Base-by-base conservation (phyloP, 441 rosid genomes). In the Biscutella laevigata region DNA sequence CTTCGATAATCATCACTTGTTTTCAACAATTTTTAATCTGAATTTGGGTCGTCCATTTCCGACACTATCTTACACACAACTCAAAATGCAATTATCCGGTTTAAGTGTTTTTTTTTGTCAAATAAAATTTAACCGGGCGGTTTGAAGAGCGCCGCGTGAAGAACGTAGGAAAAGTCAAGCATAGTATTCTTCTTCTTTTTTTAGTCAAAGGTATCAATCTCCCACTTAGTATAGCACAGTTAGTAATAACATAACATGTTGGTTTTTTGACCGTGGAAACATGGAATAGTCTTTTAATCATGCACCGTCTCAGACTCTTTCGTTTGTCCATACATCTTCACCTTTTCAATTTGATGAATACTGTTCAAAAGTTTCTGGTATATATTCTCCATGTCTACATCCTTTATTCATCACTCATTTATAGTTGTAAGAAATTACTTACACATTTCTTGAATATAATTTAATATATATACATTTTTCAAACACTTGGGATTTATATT, bases 161-260 rank as follows among this genome's bases (percentile, higher is more conserved):
- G 41, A 45, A 46, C 17, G 3, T 2, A 10, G 6, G 40, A 39
- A 60, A 10, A 52, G 43, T 41, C 44, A 33, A 45, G 37, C 13
- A 40, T 44, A 33, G 16, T 61, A n/a, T n/a, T n/a, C n/a, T 33
- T 16, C 24, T 42, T 13, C 51, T 19, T 34, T 38, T 14, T 28
- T 52, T 51, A 62, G 67, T 54, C 61, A 63, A 62, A 47, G 32
- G 44, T 39, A 39, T 55, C 55, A 17, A 38, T 25, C 39, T 55
- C 62, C 51, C 37, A n/a, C n/a, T n/a, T n/a, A n/a, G n/a, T n/a
- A n/a, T n/a, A n/a, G n/a, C n/a, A n/a, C n/a, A n/a, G n/a, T n/a
- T n/a, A n/a, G n/a, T n/a, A n/a, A n/a, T n/a, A n/a, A n/a, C n/a
- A n/a, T n/a, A n/a, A n/a, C n/a, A n/a, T 38, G 47, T 27, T 38